phyloP scores from a whole-genome alignment of 176 grass and related monocot genomes.

The Zoysia pacifica region DNA sequence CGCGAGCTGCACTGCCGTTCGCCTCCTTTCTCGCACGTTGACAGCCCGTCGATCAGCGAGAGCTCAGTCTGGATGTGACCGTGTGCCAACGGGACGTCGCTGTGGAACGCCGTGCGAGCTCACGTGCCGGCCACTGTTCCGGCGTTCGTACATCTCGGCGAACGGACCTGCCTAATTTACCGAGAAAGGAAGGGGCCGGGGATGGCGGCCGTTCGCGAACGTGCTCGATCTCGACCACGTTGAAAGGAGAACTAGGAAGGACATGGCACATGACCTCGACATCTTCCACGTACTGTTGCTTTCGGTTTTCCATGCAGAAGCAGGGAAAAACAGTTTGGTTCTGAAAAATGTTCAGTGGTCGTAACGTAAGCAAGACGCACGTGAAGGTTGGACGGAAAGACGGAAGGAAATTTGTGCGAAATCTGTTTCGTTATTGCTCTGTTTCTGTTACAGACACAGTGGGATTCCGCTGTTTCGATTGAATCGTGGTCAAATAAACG shows the following conservation, averaged over 20 bases:
- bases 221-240: not conserved
- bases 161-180: constrained; percentile 27
- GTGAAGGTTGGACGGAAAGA: not conserved
- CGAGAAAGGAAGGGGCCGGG: not conserved
- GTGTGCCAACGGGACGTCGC: constrained; percentile 4
- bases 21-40: not conserved
- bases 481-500: not conserved
- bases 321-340: not conserved
- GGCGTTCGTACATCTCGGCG: constrained; percentile 8
- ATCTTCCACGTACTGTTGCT: not conserved
- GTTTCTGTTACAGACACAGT: constrained; percentile 4
- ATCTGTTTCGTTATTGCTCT: not conserved
- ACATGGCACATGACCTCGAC: not conserved
- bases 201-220: not conserved
- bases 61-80: not conserved
- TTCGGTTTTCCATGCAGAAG: not conserved
- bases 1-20: too few relatives aligned
- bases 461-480: not conserved
- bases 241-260: not conserved
- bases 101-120: not conserved
- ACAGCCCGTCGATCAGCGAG: not conserved
- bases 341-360: not conserved
- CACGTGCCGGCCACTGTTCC: not conserved
- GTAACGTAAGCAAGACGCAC: not conserved
- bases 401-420: constrained; percentile 8